These are phyloP conservation scores for Hyphodiscus hymeniophilus DNA, from an alignment of 495 filamentous ascomycete genomes.

Conservation along the genomic window DNA sequence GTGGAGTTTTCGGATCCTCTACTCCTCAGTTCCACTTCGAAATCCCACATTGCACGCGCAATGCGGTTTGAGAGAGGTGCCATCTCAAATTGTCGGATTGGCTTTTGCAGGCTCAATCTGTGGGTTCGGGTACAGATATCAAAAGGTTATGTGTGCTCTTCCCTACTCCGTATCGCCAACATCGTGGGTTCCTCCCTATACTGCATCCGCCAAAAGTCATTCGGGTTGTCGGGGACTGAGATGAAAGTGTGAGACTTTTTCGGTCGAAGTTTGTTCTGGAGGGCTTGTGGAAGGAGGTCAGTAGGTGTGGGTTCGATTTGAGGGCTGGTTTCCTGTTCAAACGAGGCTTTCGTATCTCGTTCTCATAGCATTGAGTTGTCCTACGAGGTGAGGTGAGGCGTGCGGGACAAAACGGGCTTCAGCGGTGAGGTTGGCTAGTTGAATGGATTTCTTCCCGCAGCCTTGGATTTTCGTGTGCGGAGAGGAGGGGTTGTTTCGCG, in stretches of 20 bases:
- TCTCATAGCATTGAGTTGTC: too few species aligned
- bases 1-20: conserved; percentile 4
- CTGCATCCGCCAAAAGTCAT: too few species aligned
- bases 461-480: too few species aligned
- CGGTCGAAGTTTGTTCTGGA: background rate
- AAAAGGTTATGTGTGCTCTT: conserved; percentile 5
- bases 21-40: conserved; percentile 1
- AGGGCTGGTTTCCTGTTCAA: background rate
- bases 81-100: conserved; percentile 3
- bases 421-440: too few species aligned
- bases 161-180: conserved; percentile 7
- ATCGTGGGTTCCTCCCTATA: background rate
- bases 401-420: too few species aligned
- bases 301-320: background rate
- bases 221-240: background rate
- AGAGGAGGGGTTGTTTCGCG: too few species aligned
- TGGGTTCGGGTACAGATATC: background rate
- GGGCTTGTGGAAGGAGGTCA: background rate
- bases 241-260: background rate
- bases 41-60: background rate
- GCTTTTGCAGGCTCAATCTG: too few species aligned
- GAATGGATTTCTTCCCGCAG: too few species aligned
- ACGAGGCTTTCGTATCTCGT: too few species aligned
- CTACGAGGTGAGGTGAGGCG: too few species aligned
- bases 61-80: conserved; percentile 1